Evolutionary conservation across 2,329 filamentous ascomycete species (phyloP), one percentile per base, ranked within the genome.

Genomic region (Phoma sp.): DNA sequence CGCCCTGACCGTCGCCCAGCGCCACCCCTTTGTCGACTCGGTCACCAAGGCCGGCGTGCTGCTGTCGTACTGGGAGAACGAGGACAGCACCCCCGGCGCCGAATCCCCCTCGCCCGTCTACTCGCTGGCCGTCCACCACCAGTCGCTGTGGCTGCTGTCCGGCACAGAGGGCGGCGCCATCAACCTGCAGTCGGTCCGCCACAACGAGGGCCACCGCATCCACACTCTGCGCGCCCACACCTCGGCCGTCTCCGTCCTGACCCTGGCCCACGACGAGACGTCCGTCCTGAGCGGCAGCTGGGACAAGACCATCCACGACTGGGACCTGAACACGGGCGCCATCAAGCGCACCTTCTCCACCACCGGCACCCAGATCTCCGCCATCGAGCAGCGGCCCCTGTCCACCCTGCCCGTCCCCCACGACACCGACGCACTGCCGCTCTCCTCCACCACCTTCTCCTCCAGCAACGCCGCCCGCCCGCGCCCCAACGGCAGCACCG

Each of bases 21-120:
- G 91, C 43, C 95, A 99, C 72, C 95, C 95, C 0, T 99, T 98
- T 68, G 95, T 99, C 36, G 95, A 99, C 73, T 96, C 91, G 67
- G 95, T 99, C 38, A 91, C 92, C 51, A 99, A 99, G 76, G 93
- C 94, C 2, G 95, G 93, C 1, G 91, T 96, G 6, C 79, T 98
- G 44, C 88, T 97, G 84, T 96, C 91, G 46, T 99, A 99, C 75
- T 99, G 95, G 95, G 95, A 97, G 75, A 99, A 98, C 68, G 93
- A 97, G 73, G 94, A 99, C 71, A 85, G 86, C 2, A 77, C 78
- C 40, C 29, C 29, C 10, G 72, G 76, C 3, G 78, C 85, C 22
- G 77, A 84, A 24, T 67, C 37, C 5, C 77, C 94, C n/a, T 96
- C 92, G 9, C 92, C 95, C 0, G 94, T 99, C 0, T 99, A 99